Conservation (phyloP, 164 flowering plant genomes). For the Stephania cephalantha region DNA sequence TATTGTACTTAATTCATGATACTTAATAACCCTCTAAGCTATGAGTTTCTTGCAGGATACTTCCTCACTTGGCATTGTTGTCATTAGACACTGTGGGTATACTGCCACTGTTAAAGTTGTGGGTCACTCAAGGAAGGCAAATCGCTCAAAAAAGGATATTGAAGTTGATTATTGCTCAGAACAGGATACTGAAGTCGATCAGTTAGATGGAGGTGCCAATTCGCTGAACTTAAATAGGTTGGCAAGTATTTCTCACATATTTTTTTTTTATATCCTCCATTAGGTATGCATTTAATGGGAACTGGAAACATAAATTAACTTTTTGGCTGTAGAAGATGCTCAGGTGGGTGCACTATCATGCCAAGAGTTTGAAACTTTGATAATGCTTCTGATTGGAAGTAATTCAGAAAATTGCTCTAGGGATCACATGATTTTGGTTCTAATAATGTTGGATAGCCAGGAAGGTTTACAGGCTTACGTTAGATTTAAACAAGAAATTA, state of each 20-base stretch:
- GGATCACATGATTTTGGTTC: neutral
- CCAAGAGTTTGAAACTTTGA: neutral
- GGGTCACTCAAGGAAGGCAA: conserved; percentile 38
- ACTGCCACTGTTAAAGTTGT: conserved; percentile 53
- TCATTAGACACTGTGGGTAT: conserved; percentile 13
- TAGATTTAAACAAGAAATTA: neutral
- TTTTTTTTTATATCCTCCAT: neutral
- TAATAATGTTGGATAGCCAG: neutral
- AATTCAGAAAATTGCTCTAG: too few species aligned
- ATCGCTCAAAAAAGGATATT: conserved; percentile 33
- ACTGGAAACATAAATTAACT: neutral
- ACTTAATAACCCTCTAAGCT: conserved; percentile 2
- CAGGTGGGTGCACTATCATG: neutral
- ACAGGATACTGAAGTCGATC: conserved; percentile 59
- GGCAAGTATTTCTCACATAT: neutral
- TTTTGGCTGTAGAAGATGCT: neutral
- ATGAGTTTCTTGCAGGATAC: conserved; percentile 55
- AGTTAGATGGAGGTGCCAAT: conserved; percentile 87
- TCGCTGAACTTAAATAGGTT: conserved; percentile 83
- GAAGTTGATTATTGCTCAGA: conserved; percentile 27
- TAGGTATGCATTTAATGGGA: neutral
- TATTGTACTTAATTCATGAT: neutral
- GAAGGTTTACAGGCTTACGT: neutral
- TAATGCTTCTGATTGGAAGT: too few species aligned
- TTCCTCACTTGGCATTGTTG: conserved; percentile 8